Evolutionary conservation across 1,139 yeast species (phyloP).

Genomic region (Entelexis sorbosivorans): DNA sequence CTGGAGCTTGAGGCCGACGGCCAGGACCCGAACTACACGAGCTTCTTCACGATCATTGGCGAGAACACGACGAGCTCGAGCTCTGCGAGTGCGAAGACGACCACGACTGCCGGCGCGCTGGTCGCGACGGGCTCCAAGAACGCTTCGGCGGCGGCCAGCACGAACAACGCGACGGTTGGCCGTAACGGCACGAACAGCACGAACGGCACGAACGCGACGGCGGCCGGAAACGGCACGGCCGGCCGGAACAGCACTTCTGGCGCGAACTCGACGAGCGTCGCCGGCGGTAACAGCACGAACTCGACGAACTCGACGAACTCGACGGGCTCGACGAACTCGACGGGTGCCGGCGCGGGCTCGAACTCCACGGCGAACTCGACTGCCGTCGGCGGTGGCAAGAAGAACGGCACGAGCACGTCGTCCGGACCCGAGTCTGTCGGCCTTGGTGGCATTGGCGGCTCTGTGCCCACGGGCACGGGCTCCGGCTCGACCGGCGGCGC

Average conservation of each 20-base stretch:
- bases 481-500: slow-evolving; percentile 5
- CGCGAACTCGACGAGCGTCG: slow-evolving; percentile 12
- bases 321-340: slow-evolving; percentile 14
- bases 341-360: neutral
- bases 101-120: slow-evolving; percentile 14
- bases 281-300: neutral
- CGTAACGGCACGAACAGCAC: neutral
- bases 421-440: neutral
- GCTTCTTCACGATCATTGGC: slow-evolving; percentile 25
- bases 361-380: slow-evolving; percentile 13
- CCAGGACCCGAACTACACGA: slow-evolving; percentile 31
- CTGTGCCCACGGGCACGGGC: neutral
- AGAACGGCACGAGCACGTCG: neutral
- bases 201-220: slow-evolving; percentile 6
- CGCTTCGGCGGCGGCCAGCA: slow-evolving; percentile 13
- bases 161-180: slow-evolving; percentile 12
- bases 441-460: slow-evolving; percentile 5
- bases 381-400: neutral
- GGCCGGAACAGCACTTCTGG: slow-evolving; percentile 3
- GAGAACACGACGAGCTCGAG: slow-evolving; percentile 13
- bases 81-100: slow-evolving; percentile 10
- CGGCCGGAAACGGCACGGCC: neutral
- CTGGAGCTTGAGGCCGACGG: slow-evolving; percentile 27
- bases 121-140: slow-evolving; percentile 10
- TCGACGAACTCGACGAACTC: slow-evolving; percentile 8